A percentile compares a stretch with the other conserved stretches of the same genome.
Conservation (phyloP, 75 land plant species). For the Larix kaempferi region DNA sequence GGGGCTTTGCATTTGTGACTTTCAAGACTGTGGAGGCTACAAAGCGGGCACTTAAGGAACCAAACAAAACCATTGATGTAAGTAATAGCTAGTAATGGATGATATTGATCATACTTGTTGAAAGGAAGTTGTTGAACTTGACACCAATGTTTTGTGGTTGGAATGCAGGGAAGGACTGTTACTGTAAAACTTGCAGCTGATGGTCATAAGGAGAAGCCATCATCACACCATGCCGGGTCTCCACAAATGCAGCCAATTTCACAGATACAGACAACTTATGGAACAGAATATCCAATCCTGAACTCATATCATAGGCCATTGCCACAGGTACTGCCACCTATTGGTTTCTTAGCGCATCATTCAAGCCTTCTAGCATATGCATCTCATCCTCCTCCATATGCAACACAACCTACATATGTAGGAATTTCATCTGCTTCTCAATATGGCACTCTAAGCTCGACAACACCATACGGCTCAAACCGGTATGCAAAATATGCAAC, state of each 20-base stretch:
- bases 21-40: constrained; percentile 72
- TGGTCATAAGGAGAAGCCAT: constrained; percentile 43
- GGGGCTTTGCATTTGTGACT: constrained; percentile 83
- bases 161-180: constrained; percentile 61
- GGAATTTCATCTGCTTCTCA: constrained; percentile 19
- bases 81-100: constrained; percentile 12
- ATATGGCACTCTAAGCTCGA: constrained; percentile 20
- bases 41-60: constrained; percentile 62
- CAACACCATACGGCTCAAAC: constrained; percentile 17
- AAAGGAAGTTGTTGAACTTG: neutral
- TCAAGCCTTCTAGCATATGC: constrained; percentile 18
- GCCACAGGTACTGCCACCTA: constrained; percentile 26
- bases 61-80: constrained; percentile 70
- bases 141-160: neutral
- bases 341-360: constrained; percentile 35
- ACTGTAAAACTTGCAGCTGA: constrained; percentile 73
- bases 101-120: neutral
- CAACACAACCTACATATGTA: no score
- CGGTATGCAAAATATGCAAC: constrained; percentile 34
- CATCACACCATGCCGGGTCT: constrained; percentile 26
- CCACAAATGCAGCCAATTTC: constrained; percentile 9
- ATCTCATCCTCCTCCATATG: constrained; percentile 14
- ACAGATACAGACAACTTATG: constrained; percentile 28
- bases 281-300: constrained; percentile 18
- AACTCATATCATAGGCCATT: constrained; percentile 25